Evolutionary conservation across 352 stramenopile species (phyloP).

Genomic region (Aphanomyces euteiches): DNA sequence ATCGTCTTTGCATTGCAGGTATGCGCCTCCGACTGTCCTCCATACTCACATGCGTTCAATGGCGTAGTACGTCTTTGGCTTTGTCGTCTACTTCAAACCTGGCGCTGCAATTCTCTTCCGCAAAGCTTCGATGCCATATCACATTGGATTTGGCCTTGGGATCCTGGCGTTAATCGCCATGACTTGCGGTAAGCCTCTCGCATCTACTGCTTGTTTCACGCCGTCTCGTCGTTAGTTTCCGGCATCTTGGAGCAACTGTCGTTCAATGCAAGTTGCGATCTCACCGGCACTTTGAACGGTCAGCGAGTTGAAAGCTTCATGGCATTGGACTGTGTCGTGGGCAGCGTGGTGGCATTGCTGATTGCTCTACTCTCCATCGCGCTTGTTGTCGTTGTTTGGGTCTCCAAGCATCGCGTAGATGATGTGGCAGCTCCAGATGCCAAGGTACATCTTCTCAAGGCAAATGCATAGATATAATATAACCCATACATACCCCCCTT

Average conservation of each 20-base stretch:
- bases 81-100: conserved; percentile 72
- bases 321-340: conserved; percentile 63
- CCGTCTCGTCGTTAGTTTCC: conserved; percentile 31
- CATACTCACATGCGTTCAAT: background rate
- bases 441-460: background rate
- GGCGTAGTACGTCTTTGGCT: conserved; percentile 42
- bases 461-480: background rate
- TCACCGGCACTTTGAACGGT: conserved; percentile 58
- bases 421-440: background rate
- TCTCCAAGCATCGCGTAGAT: conserved; percentile 39
- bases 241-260: conserved; percentile 77
- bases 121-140: conserved; percentile 47
- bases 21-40: conserved; percentile 2
- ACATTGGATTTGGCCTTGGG: conserved; percentile 60
- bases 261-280: conserved; percentile 80
- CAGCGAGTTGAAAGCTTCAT: conserved; percentile 59
- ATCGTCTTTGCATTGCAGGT: conserved; percentile 54
- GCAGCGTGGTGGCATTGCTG: conserved; percentile 63
- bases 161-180: conserved; percentile 60
- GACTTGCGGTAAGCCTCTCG: conserved; percentile 42
- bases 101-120: conserved; percentile 49
- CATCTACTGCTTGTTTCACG: background rate
- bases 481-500: background rate
- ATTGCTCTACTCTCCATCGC: conserved; percentile 45
- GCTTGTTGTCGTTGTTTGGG: conserved; percentile 50